Evolutionary conservation across 1,139 yeast genomes (phyloP).

Genomic region (Zygosaccharomyces sapae): DNA sequence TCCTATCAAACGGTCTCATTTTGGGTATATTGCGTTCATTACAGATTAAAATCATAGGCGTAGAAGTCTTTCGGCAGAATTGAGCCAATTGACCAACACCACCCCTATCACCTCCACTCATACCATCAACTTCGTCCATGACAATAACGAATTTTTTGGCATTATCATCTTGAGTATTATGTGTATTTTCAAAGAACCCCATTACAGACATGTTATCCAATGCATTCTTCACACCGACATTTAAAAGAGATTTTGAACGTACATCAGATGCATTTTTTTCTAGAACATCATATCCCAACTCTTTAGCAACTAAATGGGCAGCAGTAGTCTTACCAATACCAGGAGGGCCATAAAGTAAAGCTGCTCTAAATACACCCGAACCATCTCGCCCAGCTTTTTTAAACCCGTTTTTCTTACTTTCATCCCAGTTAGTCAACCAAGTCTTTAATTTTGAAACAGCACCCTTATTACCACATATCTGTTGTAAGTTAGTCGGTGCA

Average conservation of each 20-base stretch:
- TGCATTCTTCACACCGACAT: constrained; percentile 63
- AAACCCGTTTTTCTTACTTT: constrained; percentile 52
- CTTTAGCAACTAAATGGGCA: constrained; percentile 67
- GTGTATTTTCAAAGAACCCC: constrained; percentile 58
- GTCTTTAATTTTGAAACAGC: constrained; percentile 57
- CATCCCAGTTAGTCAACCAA: constrained; percentile 82
- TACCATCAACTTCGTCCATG: constrained; percentile 99
- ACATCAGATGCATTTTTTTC: constrained; percentile 88
- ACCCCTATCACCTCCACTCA: constrained; percentile 98
- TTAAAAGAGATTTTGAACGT: constrained; percentile 72
- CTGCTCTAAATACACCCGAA: constrained; percentile 70
- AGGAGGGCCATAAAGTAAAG: constrained; percentile 80
- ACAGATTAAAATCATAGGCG: constrained; percentile 90
- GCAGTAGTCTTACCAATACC: constrained; percentile 82
- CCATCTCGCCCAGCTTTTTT: constrained; percentile 57
- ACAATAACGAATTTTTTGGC: constrained; percentile 68
- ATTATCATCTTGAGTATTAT: constrained; percentile 31
- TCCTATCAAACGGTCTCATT: constrained; percentile 91
- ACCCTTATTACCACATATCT: constrained; percentile 88
- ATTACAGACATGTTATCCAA: constrained; percentile 78
- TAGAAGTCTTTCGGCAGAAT: constrained; percentile 76
- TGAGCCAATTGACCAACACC: constrained; percentile 95
- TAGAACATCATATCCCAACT: constrained; percentile 64
- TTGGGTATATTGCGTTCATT: constrained; percentile 89
- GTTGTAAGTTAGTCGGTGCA: constrained; percentile 73